phyloP scores from a whole-genome alignment of 331 rosid genomes.

The Rhamnella rubrinervis region DNA sequence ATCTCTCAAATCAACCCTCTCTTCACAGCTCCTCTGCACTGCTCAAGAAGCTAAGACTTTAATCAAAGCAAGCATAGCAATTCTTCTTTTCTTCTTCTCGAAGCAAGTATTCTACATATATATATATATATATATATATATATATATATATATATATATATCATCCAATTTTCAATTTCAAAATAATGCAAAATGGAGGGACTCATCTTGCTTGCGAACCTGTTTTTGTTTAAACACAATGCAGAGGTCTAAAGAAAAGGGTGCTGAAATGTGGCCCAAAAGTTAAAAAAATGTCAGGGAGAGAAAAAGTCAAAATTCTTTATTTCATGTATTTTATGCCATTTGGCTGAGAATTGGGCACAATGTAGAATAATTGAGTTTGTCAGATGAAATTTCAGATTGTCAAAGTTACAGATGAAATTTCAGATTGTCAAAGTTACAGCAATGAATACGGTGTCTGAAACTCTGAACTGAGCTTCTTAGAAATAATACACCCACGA shows the following conservation, averaged over 20 bases:
- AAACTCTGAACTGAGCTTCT: background rate
- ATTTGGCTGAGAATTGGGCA: slow-evolving; percentile 8
- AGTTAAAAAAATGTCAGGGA: background rate
- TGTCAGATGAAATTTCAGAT: slow-evolving; percentile 12
- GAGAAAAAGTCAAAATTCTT: slow-evolving; percentile 3
- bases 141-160: too few relatives aligned
- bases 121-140: too few relatives aligned
- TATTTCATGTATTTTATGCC: slow-evolving; percentile 11
- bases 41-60: slow-evolving; percentile 52
- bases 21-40: slow-evolving; percentile 33
- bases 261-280: slow-evolving; percentile 1
- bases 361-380: slow-evolving; percentile 13
- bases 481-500: background rate
- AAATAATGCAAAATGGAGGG: background rate
- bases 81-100: background rate
- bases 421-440: slow-evolving; percentile 2
- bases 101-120: too few relatives aligned
- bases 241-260: background rate
- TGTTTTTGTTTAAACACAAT: background rate
- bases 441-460: slow-evolving; percentile 10
- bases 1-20: slow-evolving; percentile 14
- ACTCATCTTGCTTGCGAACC: background rate
- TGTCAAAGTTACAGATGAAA: slow-evolving; percentile 9
- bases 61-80: background rate
- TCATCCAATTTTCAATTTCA: background rate